Percentiles rank a stretch among this genome's conserved stretches.
Conservation (phyloP, 2,329 filamentous ascomycete genomes). For the Trichophyton mentagrophytes region DNA sequence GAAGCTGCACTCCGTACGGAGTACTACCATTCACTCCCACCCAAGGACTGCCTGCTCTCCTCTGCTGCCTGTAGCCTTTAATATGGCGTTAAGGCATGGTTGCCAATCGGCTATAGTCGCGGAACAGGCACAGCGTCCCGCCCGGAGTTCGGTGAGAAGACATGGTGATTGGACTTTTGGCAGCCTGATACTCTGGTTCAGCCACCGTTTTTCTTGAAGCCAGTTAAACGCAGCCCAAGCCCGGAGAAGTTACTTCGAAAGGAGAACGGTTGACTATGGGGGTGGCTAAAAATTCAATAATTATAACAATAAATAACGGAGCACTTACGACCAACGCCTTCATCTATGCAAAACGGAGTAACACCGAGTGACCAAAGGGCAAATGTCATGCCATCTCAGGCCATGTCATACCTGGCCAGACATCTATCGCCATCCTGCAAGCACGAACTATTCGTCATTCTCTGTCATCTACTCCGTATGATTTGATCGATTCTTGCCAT, state of each 20-base stretch:
- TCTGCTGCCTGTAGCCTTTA: background rate
- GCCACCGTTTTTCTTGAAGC: background rate
- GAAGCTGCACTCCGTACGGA: background rate
- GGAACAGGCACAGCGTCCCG: background rate
- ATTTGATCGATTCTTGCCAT: background rate
- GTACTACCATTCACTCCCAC: background rate
- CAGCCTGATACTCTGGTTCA: background rate
- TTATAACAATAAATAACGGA: too few species aligned
- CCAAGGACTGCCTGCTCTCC: background rate
- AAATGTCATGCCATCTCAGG: background rate
- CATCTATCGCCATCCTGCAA: too few species aligned
- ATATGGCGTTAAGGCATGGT: background rate
- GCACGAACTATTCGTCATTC: background rate
- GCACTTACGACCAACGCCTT: background rate
- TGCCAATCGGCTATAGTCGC: background rate
- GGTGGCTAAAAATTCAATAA: background rate
- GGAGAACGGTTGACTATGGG: background rate
- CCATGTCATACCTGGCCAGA: too few species aligned
- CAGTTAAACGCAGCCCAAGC: background rate
- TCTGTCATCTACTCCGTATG: background rate
- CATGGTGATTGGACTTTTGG: background rate
- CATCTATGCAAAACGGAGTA: background rate
- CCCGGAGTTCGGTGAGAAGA: background rate
- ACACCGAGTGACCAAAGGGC: background rate
- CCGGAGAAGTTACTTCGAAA: background rate